phyloP scores from a whole-genome alignment of 148 eudicot genomes.

The Rhododendron simsii region DNA sequence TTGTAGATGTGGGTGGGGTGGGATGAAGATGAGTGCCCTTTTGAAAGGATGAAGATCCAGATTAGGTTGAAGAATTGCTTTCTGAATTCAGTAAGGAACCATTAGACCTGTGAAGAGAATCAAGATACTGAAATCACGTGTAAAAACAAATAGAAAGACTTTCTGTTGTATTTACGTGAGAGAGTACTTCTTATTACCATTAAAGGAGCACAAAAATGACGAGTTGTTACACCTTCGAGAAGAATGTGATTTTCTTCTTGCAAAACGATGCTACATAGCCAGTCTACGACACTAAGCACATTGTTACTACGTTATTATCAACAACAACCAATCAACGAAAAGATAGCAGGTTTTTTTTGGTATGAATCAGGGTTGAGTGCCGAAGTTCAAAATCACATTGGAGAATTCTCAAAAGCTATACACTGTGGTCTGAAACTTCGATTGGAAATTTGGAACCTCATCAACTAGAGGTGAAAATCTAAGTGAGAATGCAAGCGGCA shows the following conservation, averaged over 20 bases:
- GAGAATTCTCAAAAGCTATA: neutral
- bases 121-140: neutral
- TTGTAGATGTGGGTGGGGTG: neutral
- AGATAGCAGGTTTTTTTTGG: neutral
- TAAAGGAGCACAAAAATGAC: neutral
- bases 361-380: neutral
- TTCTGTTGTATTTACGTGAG: neutral
- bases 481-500: too few species aligned
- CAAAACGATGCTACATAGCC: neutral
- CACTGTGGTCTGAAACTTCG: neutral
- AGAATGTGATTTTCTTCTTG: neutral
- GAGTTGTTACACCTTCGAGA: neutral
- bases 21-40: neutral
- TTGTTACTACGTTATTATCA: neutral
- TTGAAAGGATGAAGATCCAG: conserved; percentile 4
- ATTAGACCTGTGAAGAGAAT: neutral
- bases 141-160: neutral
- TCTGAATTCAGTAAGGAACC: neutral
- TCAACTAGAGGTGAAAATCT: neutral
- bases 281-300: neutral
- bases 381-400: neutral
- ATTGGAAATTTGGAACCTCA: neutral
- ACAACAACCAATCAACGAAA: neutral
- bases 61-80: neutral
- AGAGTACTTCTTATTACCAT: neutral